These are phyloP conservation scores for Kazachstania sp. DNA, from an alignment of 1,139 yeast genomes.

Conservation along the genomic window DNA sequence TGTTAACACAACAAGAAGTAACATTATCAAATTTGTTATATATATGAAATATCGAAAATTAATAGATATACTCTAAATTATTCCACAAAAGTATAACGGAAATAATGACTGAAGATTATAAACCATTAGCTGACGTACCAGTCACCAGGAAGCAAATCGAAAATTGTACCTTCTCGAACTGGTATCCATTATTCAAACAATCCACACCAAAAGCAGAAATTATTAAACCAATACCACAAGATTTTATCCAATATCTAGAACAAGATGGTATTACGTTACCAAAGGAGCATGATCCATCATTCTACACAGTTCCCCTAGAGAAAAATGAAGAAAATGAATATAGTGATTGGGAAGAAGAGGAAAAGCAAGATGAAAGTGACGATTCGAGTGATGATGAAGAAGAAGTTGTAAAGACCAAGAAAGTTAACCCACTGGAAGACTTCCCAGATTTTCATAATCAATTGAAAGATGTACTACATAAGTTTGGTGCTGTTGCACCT, in stretches of 20 bases:
- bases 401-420: conserved; percentile 14
- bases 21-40: background rate
- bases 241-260: conserved; percentile 60
- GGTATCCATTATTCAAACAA: conserved; percentile 54
- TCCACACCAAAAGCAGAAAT: conserved; percentile 47
- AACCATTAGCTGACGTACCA: conserved; percentile 32
- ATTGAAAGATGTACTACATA: conserved; percentile 38
- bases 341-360: conserved; percentile 60
- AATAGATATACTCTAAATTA: no score
- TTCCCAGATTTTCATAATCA: conserved; percentile 54
- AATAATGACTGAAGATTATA: conserved; percentile 10
- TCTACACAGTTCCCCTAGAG: conserved; percentile 34
- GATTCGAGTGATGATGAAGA: conserved; percentile 33
- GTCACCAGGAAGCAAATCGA: conserved; percentile 45
- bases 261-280: conserved; percentile 75
- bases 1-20: background rate
- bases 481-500: conserved; percentile 63
- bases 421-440: conserved; percentile 37
- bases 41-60: no score
- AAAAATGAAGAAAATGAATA: conserved; percentile 54
- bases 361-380: conserved; percentile 22
- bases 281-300: conserved; percentile 27
- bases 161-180: conserved; percentile 61
- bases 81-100: no score
- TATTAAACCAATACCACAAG: conserved; percentile 55